These are phyloP conservation scores for Penicillium tannophilum DNA, from an alignment of 495 filamentous ascomycete species.

Conservation along the genomic window DNA sequence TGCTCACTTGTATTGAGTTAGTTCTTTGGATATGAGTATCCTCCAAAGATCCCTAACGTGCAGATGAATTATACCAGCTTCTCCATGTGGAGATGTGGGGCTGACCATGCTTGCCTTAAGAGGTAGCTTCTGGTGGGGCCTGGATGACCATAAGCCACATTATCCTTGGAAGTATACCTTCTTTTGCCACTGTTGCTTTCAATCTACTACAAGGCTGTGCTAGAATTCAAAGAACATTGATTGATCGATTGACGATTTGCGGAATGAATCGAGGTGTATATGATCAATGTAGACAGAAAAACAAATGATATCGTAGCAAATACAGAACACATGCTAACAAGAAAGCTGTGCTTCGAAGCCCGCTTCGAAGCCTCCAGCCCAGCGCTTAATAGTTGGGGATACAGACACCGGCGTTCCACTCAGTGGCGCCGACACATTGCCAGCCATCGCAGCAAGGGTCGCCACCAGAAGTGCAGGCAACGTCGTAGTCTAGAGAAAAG, in stretches of 20 bases:
- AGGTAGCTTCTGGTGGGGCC: background rate
- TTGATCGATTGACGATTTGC: no score
- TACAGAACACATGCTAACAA: background rate
- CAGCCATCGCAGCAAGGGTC: background rate
- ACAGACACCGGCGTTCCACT: background rate
- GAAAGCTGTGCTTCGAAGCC: background rate
- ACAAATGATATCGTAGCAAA: background rate
- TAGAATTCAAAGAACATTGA: no score
- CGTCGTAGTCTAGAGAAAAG: background rate
- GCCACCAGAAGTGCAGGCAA: background rate
- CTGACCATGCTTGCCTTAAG: background rate
- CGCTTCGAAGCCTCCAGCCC: background rate
- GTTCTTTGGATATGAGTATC: background rate
- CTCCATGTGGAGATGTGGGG: constrained; percentile 24
- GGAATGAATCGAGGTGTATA: background rate
- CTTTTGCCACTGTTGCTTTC: no score
- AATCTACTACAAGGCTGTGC: no score
- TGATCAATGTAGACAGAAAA: background rate
- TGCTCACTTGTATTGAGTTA: background rate
- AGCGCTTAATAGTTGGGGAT: background rate
- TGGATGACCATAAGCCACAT: background rate
- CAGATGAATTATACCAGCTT: constrained; percentile 3
- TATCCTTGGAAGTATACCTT: background rate
- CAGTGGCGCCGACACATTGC: background rate
- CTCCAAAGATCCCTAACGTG: background rate